Conservation (phyloP, 176 grass and related monocot genomes). For the Carex kokanica region DNA sequence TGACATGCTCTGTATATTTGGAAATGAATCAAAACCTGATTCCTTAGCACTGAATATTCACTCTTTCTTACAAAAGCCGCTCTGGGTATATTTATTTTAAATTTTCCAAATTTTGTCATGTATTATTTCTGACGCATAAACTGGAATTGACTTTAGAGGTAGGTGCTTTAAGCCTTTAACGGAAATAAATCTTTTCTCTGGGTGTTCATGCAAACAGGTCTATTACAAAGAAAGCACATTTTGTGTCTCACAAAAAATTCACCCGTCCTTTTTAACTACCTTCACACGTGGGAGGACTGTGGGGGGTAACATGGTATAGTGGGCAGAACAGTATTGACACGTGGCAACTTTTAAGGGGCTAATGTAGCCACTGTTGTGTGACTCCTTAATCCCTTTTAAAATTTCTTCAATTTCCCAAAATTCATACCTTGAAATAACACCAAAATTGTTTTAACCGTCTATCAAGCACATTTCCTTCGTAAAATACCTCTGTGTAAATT, state of each 20-base stretch:
- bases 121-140: neutral
- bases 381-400: neutral
- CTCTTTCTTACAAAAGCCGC: neutral
- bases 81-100: no score
- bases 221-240: neutral
- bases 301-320: conserved; percentile 25
- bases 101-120: neutral
- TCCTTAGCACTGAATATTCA: neutral
- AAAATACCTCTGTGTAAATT: neutral
- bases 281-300: conserved; percentile 24
- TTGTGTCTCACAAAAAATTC: neutral
- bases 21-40: neutral
- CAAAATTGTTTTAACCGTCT: neutral
- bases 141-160: neutral
- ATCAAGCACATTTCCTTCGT: neutral
- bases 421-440: neutral
- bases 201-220: neutral
- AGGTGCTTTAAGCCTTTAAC: no score
- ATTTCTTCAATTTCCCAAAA: neutral
- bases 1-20: neutral
- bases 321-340: conserved; percentile 8
- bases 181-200: neutral
- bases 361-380: neutral
- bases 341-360: neutral
- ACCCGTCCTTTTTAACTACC: conserved; percentile 28